Evolutionary conservation across 768 basidiomycete species (phyloP).

Genomic region (Pleurotus platypus): DNA sequence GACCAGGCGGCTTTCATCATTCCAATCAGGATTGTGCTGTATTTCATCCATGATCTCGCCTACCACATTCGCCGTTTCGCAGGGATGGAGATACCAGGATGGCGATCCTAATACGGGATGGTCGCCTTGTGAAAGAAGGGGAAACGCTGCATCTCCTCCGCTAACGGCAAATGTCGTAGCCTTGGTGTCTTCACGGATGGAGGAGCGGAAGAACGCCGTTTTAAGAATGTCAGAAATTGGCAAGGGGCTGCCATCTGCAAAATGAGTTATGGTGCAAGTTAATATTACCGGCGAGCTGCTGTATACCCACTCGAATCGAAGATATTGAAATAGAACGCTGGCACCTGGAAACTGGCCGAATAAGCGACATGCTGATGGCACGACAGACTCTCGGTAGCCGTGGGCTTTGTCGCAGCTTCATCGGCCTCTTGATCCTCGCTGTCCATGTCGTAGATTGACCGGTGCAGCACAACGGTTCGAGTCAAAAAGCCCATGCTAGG

Average conservation of each 20-base stretch:
- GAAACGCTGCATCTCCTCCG: constrained; percentile 51
- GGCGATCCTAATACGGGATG: constrained; percentile 74
- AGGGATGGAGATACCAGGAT: constrained; percentile 88
- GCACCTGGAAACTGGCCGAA: constrained; percentile 78
- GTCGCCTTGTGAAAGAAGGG: constrained; percentile 82
- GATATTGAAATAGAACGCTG: constrained; percentile 78
- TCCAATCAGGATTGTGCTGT: constrained; percentile 20
- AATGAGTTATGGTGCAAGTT: constrained; percentile 11
- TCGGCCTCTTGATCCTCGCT: constrained; percentile 22
- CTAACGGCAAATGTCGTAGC: constrained; percentile 54
- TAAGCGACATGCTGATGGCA: constrained; percentile 69
- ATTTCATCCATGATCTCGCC: constrained; percentile 63
- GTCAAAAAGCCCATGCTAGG: constrained; percentile 46
- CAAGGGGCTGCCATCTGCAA: constrained; percentile 63
- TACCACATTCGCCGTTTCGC: constrained; percentile 66
- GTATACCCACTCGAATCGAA: constrained; percentile 57
- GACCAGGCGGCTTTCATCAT: constrained; percentile 25
- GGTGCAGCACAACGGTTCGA: constrained; percentile 22
- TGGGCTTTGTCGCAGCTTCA: constrained; percentile 34
- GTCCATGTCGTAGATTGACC: constrained; percentile 12
- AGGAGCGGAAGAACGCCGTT: constrained; percentile 56
- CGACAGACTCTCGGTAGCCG: constrained; percentile 29
- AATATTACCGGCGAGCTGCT: constrained; percentile 1
- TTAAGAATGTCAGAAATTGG: constrained; percentile 49
- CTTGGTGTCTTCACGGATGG: constrained; percentile 38